Evolutionary conservation across 1,284 basidiomycete genomes (phyloP).

Genomic region (Phenoliferia sp.): DNA sequence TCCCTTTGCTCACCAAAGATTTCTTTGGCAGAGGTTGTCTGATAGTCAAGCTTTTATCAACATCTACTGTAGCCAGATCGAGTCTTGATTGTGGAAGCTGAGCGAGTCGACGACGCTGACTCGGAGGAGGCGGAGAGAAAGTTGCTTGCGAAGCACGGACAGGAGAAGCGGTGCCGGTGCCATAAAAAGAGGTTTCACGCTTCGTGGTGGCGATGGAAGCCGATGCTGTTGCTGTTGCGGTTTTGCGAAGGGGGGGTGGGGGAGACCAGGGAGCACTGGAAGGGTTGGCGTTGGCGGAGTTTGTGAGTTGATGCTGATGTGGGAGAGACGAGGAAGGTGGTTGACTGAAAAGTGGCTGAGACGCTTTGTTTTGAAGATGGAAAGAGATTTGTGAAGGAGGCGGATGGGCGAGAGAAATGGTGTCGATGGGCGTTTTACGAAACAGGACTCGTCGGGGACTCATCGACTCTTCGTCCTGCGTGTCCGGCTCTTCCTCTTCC

Average conservation of each 20-base stretch:
- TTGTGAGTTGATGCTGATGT: no score
- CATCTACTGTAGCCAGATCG: no score
- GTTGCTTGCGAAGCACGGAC: not conserved
- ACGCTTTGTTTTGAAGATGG: no score
- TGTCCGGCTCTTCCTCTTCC: not conserved
- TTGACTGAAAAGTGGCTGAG: no score
- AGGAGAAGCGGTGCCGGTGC: no score
- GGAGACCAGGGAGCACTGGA: not conserved
- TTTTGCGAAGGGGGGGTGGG: not conserved
- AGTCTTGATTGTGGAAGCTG: not conserved
- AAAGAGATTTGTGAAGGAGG: not conserved
- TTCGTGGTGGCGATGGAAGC: not conserved
- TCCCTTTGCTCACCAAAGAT: not conserved
- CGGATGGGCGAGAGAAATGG: not conserved
- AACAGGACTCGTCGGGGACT: not conserved
- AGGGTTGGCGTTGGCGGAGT: no score
- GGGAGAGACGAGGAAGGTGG: no score
- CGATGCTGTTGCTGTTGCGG: not conserved
- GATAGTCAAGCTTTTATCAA: no score
- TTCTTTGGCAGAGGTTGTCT: not conserved
- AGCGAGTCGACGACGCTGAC: not conserved
- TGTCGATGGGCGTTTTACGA: not conserved
- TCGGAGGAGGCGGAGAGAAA: not conserved
- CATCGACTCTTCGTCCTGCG: no score
- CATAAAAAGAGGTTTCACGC: no score